Evolutionary conservation across 805 yeast genomes (phyloP), one percentile per base, ranked within the genome.

Genomic region (Hanseniaspora mollemarum): DNA sequence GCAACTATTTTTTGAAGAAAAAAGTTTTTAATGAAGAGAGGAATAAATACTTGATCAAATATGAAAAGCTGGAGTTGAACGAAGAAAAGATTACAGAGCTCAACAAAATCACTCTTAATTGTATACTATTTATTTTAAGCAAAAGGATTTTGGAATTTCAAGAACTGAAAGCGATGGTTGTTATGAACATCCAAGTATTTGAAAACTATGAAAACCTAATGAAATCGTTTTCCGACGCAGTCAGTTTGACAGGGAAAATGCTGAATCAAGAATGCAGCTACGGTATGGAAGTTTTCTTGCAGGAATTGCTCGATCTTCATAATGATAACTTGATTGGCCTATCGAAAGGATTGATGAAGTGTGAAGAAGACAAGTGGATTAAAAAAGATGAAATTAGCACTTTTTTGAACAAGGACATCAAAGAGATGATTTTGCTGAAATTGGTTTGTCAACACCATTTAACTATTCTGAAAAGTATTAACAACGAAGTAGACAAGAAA

Each of bases 391-490:
- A 75, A 25, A 76, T 83, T 38, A 77, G 81, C 49, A 59, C 62
- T 2, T 84, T 88, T 57, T 68, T 90, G 56, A 85, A 86, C 60
- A 67, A 71, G 10, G 96, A 90, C 67, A 71, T 90, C 58, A 71
- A 75, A 51, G 95, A 88, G 57, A 73, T 96, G 54, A 88, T 90
- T 38, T 75, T 88, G 56, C 85, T 92, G 80, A 78, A 95, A 52
- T 69, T 88, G 45, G 71, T 87, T 49, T 87, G 94, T 0, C 88
- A 84, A 55, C 96, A 92, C 63, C 95, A 84, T 65, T 73, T 86
- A 21, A 75, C 76, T 49, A 66, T 87, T 32, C 71, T 87, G 3
- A 62, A 68, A 5, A 68, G 31, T 51, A 38, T 44, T 16, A 37
- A 37, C 4, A 21, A 28, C 19, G 10, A 22, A 4, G 18, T 48